Conservation (phyloP, 2,329 filamentous ascomycete species). For the Zelopaecilomyces penicillatus region DNA sequence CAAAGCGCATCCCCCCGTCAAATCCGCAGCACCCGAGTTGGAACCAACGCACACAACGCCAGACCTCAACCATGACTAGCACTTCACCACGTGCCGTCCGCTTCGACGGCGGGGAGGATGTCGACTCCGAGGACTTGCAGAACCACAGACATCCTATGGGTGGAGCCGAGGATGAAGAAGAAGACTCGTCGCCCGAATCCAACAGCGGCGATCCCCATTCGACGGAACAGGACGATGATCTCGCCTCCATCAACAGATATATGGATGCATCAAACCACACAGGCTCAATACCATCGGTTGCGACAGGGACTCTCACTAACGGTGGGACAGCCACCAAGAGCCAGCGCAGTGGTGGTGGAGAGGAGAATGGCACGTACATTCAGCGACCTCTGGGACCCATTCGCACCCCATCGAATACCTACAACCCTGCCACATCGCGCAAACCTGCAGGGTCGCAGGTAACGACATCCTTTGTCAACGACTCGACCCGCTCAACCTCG, state of each 20-base stretch:
- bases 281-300: slow-evolving; percentile 35
- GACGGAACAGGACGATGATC: slow-evolving; percentile 41
- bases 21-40: not conserved
- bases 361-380: slow-evolving; percentile 29
- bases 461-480: slow-evolving; percentile 32
- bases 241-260: slow-evolving; percentile 37
- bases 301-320: slow-evolving; percentile 31
- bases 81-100: slow-evolving; percentile 47
- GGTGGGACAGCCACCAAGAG: slow-evolving; percentile 26
- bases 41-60: not conserved
- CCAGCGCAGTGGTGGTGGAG: slow-evolving; percentile 28
- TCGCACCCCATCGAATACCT: slow-evolving; percentile 71
- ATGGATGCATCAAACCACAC: slow-evolving; percentile 31
- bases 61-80: slow-evolving; percentile 30
- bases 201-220: slow-evolving; percentile 36
- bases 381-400: slow-evolving; percentile 61
- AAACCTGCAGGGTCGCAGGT: slow-evolving; percentile 34
- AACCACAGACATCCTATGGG: slow-evolving; percentile 24
- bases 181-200: slow-evolving; percentile 18
- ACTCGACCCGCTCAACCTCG: slow-evolving; percentile 41
- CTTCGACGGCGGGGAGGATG: slow-evolving; percentile 41
- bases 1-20: not conserved
- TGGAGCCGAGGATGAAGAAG: slow-evolving; percentile 16
- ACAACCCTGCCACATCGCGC: slow-evolving; percentile 59
- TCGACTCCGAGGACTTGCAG: slow-evolving; percentile 33